phyloP scores from a whole-genome alignment of 2,329 filamentous ascomycete genomes.

The Phialophora macrospora region DNA sequence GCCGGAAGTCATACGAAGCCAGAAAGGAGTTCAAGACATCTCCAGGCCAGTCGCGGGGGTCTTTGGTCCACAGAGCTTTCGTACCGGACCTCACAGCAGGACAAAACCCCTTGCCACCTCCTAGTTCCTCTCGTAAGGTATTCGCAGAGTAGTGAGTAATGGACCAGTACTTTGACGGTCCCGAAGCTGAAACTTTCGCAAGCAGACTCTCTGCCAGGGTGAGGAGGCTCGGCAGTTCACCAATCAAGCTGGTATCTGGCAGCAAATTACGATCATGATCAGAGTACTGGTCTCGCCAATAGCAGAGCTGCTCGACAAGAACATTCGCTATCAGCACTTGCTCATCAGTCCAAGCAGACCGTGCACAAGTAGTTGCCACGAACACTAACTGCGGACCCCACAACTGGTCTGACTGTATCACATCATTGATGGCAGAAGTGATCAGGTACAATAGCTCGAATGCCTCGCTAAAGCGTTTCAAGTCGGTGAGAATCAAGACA shows the following conservation, averaged over 20 bases:
- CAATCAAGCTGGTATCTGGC: not conserved
- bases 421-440: not conserved
- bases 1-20: not conserved
- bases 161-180: not conserved
- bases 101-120: not conserved
- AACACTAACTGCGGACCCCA: not conserved
- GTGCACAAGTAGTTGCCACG: not conserved
- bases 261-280: not conserved
- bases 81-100: not conserved
- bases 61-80: not conserved
- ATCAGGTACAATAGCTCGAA: not conserved
- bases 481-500: not conserved
- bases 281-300: not conserved
- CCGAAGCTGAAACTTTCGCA: not conserved
- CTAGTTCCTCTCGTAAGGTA: not conserved
- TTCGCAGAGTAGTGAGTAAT: not conserved
- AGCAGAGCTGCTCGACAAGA: not conserved
- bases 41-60: not conserved
- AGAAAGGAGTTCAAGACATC: not conserved
- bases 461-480: not conserved
- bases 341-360: not conserved
- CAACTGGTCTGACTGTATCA: not conserved
- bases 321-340: not conserved
- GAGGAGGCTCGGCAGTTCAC: not conserved
- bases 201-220: not conserved